Evolutionary conservation across 305 asterid genomes (phyloP), one percentile per base, ranked within the genome.

Genomic region (Fraxinus dipetala): DNA sequence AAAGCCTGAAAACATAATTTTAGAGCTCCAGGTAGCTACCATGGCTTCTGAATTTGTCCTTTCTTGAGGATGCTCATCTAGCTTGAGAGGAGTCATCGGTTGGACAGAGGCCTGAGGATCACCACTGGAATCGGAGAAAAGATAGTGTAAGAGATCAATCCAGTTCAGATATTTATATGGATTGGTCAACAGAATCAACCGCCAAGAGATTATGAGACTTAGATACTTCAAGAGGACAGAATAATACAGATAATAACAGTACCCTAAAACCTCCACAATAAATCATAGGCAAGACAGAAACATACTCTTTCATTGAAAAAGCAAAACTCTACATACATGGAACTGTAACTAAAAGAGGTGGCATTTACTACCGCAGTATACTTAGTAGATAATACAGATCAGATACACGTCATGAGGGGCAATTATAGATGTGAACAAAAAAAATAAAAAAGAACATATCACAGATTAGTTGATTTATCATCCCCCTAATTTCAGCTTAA

Each of bases 101-200:
- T 89, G 87, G 76, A 84, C 85, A 79, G 95, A 90, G 83, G 93
- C 76, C 90, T 85, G 97, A 70, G 95, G 93, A 86, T 91, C 95
- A 70, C 82, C 90, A 85, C 98, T 93, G 87, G 84, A 86, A 90
- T 79, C 79, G 86, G 80, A 79, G 74, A 79, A 80, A 82, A 70
- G 78, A 51, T 67, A 79, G 51, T 74, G 75, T 85, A 76, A 85
- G 85, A 61, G 34, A 51, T 34, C 65, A 35, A 38, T 78, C 40
- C 36, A 80, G 45, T 75, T 16, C 56, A 75, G 76, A 59, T 56
- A 59, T 35, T 61, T 31, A 22, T 2, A 56, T 81, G 48, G 45
- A 75, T 36, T 56, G 48, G 40, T 70, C 75, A 70, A 70, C 75
- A 70, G 38, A 36, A 30, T 70, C 75, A 31, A 30, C 43, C 43